Percentiles rank a stretch among this genome's conserved stretches.
phyloP scores from a whole-genome alignment of 2,329 filamentous ascomycete genomes.

The Pseudogymnoascus sp. region DNA sequence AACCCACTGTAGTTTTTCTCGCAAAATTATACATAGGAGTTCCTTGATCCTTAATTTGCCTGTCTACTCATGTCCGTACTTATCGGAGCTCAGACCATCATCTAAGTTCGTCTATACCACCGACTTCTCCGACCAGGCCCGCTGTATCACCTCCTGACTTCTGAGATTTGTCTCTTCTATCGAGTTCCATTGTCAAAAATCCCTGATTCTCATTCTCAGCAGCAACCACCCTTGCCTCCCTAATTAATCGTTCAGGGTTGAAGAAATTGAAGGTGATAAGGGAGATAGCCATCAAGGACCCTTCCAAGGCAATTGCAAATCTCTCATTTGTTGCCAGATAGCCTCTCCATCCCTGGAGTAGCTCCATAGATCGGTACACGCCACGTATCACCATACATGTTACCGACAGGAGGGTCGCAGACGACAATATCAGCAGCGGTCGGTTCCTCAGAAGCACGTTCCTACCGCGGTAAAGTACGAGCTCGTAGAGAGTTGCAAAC shows the following conservation, averaged over 20 bases:
- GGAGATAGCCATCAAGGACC: slow-evolving; percentile 32
- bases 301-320: slow-evolving; percentile 35
- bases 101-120: neutral
- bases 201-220: neutral
- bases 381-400: slow-evolving; percentile 35
- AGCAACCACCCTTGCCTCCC: neutral
- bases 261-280: slow-evolving; percentile 28
- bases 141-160: neutral
- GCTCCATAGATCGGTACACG: slow-evolving; percentile 39
- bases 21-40: neutral
- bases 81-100: neutral
- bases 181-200: neutral
- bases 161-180: neutral
- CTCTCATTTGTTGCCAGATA: slow-evolving; percentile 35
- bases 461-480: slow-evolving; percentile 31
- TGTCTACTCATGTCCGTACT: neutral
- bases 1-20: neutral
- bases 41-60: neutral
- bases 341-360: slow-evolving; percentile 33
- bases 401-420: slow-evolving; percentile 20
- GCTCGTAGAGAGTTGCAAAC: slow-evolving; percentile 32
- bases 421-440: neutral
- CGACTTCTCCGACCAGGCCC: neutral
- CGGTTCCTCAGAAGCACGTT: neutral
- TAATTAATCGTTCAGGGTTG: neutral